Percentiles rank a stretch among this genome's conserved stretches.
Evolutionary conservation across 306 rosid genomes (phyloP).

Genomic region (Corylus heterophylla): DNA sequence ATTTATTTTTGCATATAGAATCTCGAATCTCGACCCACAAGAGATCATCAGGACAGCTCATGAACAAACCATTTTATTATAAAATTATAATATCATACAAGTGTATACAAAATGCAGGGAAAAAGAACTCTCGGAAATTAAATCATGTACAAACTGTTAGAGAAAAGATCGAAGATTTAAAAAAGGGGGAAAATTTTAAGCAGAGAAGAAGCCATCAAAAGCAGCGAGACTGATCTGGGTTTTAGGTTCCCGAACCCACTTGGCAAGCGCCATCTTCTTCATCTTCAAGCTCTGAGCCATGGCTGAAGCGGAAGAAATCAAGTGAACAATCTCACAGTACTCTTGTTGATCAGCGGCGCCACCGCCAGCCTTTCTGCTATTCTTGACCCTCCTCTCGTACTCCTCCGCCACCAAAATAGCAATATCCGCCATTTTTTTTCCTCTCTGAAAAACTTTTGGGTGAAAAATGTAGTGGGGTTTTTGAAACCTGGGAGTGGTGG

Average conservation of each 20-base stretch:
- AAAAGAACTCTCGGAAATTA: background rate
- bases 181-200: slow-evolving; percentile 34
- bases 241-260: slow-evolving; percentile 52
- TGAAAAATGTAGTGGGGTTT: background rate
- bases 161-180: background rate
- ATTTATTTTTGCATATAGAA: no score
- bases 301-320: slow-evolving; percentile 38
- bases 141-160: background rate
- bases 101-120: slow-evolving; percentile 13
- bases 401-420: slow-evolving; percentile 89
- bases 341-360: background rate
- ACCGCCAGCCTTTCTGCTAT: slow-evolving; percentile 15
- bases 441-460: no score
- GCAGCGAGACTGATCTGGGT: slow-evolving; percentile 66
- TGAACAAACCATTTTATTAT: no score
- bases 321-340: background rate
- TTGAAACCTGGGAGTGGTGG: background rate
- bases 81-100: background rate
- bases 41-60: no score
- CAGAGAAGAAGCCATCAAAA: slow-evolving; percentile 78
- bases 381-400: slow-evolving; percentile 66
- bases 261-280: slow-evolving; percentile 31
- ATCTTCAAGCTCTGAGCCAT: slow-evolving; percentile 37
- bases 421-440: slow-evolving; percentile 61
- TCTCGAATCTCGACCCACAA: no score